phyloP scores from a whole-genome alignment of 2,329 filamentous ascomycete genomes.

The Trichophyton simii region DNA sequence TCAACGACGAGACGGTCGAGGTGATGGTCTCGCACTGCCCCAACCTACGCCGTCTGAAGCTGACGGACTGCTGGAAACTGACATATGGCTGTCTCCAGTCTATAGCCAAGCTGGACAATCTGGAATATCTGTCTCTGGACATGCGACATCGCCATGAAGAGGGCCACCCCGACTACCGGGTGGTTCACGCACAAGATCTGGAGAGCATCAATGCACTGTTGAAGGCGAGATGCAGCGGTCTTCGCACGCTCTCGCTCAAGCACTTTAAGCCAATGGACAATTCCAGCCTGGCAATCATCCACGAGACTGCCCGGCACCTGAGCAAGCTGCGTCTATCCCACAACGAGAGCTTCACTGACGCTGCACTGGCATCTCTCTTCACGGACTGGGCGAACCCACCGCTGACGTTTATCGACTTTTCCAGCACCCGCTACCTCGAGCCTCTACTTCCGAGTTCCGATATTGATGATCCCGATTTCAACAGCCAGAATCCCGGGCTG shows the following conservation, averaged over 20 bases:
- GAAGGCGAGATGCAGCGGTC: constrained; percentile 19
- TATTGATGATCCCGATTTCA: too few species aligned
- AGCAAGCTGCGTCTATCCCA: constrained; percentile 69
- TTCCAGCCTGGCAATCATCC: constrained; percentile 56
- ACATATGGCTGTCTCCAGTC: constrained; percentile 52
- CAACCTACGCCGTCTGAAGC: constrained; percentile 60
- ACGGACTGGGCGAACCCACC: constrained; percentile 59
- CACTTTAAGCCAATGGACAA: constrained; percentile 56
- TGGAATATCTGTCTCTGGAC: constrained; percentile 66
- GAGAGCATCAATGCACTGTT: background rate
- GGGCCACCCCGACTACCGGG: background rate
- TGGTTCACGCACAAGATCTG: background rate
- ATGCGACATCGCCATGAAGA: constrained; percentile 38
- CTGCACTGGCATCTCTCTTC: constrained; percentile 61
- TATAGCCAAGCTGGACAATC: constrained; percentile 48
- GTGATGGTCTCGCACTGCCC: constrained; percentile 54
- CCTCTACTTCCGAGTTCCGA: constrained; percentile 51
- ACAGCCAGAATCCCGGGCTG: constrained; percentile 44
- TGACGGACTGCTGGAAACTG: constrained; percentile 66
- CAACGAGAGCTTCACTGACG: constrained; percentile 63
- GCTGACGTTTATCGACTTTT: constrained; percentile 59
- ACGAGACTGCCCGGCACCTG: constrained; percentile 54
- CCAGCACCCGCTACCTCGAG: constrained; percentile 66
- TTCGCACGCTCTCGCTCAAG: constrained; percentile 69
- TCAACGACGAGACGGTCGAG: constrained; percentile 57